Evolutionary conservation across 2,329 filamentous ascomycete genomes (phyloP).

Genomic region (Torrubiella hemipterigena): DNA sequence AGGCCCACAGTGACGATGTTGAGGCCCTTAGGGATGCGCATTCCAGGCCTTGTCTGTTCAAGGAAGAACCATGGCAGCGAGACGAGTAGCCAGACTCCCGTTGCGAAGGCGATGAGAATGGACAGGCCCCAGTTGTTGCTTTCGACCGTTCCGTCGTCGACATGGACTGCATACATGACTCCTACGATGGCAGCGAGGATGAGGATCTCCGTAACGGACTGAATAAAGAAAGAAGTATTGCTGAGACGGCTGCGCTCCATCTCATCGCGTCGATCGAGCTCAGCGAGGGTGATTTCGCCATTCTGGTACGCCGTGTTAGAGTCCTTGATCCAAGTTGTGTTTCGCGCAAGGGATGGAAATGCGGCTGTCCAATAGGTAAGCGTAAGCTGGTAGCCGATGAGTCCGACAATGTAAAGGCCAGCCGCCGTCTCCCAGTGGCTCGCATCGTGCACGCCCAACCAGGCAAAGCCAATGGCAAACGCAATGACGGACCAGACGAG

Average conservation of each 20-base stretch:
- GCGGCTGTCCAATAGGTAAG: conserved; percentile 60
- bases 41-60: conserved; percentile 52
- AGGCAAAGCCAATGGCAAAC: conserved; percentile 53
- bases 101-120: conserved; percentile 53
- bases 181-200: conserved; percentile 55
- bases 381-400: conserved; percentile 55
- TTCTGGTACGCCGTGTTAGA: conserved; percentile 17
- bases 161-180: conserved; percentile 48
- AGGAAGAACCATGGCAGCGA: conserved; percentile 56
- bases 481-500: conserved; percentile 48
- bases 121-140: conserved; percentile 55
- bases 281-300: conserved; percentile 39
- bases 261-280: conserved; percentile 49
- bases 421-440: conserved; percentile 48
- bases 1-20: conserved; percentile 47
- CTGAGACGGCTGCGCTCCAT: conserved; percentile 52
- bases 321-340: conserved; percentile 19
- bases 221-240: conserved; percentile 53
- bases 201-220: conserved; percentile 48
- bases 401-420: conserved; percentile 53
- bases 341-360: conserved; percentile 26
- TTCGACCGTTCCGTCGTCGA: conserved; percentile 43
- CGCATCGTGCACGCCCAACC: conserved; percentile 50
- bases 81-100: conserved; percentile 50
- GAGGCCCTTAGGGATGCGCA: conserved; percentile 20